Evolutionary conservation across 2,329 filamentous ascomycete species (phyloP).

Genomic region (Alternaria conjuncta): DNA sequence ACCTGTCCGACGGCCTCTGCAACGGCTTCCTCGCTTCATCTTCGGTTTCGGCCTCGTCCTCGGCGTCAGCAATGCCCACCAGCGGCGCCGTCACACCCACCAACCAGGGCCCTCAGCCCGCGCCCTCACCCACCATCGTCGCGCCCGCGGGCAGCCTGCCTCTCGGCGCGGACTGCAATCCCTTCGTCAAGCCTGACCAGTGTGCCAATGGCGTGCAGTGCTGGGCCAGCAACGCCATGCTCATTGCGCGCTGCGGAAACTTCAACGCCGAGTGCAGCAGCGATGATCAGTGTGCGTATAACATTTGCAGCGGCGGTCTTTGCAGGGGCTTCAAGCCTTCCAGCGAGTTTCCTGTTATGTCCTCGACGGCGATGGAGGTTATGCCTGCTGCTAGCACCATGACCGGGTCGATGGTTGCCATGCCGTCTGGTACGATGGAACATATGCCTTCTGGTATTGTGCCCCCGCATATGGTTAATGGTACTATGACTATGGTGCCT

Average conservation of each 20-base stretch:
- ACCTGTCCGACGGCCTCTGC: slow-evolving; percentile 18
- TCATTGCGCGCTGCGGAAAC: slow-evolving; percentile 23
- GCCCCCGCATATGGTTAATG: slow-evolving; percentile 1
- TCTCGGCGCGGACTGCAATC: slow-evolving; percentile 25
- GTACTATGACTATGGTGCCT: slow-evolving; percentile 5
- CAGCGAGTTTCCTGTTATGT: not conserved
- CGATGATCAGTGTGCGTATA: slow-evolving; percentile 24
- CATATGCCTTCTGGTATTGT: not conserved
- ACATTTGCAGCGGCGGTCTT: slow-evolving; percentile 21
- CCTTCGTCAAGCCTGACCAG: slow-evolving; percentile 11
- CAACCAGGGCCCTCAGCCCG: slow-evolving; percentile 4
- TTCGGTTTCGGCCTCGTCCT: slow-evolving; percentile 7
- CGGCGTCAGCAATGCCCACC: slow-evolving; percentile 10
- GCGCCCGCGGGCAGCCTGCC: slow-evolving; percentile 21
- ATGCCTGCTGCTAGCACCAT: not conserved
- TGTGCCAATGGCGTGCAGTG: slow-evolving; percentile 19
- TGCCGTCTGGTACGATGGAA: not conserved
- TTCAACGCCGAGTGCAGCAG: slow-evolving; percentile 22
- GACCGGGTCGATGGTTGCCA: not conserved
- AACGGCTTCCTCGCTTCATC: slow-evolving; percentile 16
- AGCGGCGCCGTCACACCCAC: not conserved
- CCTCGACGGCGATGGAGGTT: not conserved
- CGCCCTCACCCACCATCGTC: slow-evolving; percentile 17
- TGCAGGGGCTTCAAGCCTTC: slow-evolving; percentile 21
- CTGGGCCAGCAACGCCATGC: slow-evolving; percentile 21